Evolutionary conservation across 2,329 filamentous ascomycete genomes (phyloP).

Genomic region (Pseudonectria buxi): DNA sequence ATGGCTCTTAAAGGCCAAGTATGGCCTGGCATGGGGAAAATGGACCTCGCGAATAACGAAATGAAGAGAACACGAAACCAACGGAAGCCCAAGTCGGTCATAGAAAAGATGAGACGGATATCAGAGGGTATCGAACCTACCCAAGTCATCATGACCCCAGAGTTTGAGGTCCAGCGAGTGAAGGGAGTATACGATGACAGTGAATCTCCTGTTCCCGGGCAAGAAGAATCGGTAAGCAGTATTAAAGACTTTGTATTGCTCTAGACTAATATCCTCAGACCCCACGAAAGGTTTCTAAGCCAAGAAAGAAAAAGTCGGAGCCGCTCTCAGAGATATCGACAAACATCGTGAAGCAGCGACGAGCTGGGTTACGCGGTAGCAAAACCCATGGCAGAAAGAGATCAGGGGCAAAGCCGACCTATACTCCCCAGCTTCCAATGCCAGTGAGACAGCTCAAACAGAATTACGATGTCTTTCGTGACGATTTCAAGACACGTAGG

Average conservation of each 20-base stretch:
- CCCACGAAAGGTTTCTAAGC: constrained; percentile 25
- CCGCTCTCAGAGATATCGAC: constrained; percentile 28
- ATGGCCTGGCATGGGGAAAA: constrained; percentile 75
- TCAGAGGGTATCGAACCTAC: constrained; percentile 57
- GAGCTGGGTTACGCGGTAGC: constrained; percentile 12
- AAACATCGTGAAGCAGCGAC: constrained; percentile 27
- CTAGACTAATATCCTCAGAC: constrained; percentile 12
- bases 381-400: constrained; percentile 13
- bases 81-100: constrained; percentile 66
- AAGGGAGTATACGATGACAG: constrained; percentile 56
- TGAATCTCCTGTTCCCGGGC: constrained; percentile 40
- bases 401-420: constrained; percentile 10
- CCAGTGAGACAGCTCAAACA: constrained; percentile 15
- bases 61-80: constrained; percentile 72
- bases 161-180: constrained; percentile 42
- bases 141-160: constrained; percentile 56
- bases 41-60: constrained; percentile 68
- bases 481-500: constrained; percentile 23
- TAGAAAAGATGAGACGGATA: constrained; percentile 57
- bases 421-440: constrained; percentile 9
- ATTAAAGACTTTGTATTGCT: background rate
- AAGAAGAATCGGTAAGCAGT: constrained; percentile 37
- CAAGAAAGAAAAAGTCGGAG: constrained; percentile 25
- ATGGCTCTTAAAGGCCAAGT: constrained; percentile 60
- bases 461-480: constrained; percentile 25